Conservation (phyloP, 257 asterid species). For the Lantana camara region DNA sequence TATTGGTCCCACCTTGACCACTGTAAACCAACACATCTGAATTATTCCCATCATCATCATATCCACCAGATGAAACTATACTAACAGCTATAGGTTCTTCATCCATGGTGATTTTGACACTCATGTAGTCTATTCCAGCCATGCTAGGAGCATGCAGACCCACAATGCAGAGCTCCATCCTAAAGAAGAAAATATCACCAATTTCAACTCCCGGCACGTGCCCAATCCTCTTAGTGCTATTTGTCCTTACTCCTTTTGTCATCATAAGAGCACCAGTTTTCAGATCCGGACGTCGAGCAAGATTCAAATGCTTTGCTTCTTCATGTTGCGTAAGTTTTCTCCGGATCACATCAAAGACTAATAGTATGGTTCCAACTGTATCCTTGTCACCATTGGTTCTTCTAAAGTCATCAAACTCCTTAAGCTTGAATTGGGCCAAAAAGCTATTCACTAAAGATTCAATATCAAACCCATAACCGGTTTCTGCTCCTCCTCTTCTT, state of each 20-base stretch:
- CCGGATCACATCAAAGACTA: constrained; percentile 61
- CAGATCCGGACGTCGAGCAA: constrained; percentile 72
- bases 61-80: constrained; percentile 93
- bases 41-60: constrained; percentile 79
- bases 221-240: constrained; percentile 65
- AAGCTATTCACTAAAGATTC: constrained; percentile 50
- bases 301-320: constrained; percentile 50
- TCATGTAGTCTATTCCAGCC: constrained; percentile 94
- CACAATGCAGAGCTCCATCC: constrained; percentile 85
- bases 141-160: constrained; percentile 90
- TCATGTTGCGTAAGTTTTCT: constrained; percentile 65
- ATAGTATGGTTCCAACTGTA: constrained; percentile 46
- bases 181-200: constrained; percentile 86
- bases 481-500: constrained; percentile 25
- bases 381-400: constrained; percentile 64
- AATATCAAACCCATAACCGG: constrained; percentile 41
- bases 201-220: constrained; percentile 78
- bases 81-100: constrained; percentile 94
- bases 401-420: constrained; percentile 54
- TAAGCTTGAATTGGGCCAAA: constrained; percentile 52
- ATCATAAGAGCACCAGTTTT: constrained; percentile 63
- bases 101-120: constrained; percentile 50
- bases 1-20: constrained; percentile 88
- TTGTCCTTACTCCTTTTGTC: constrained; percentile 71
- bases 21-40: constrained; percentile 70